Evolutionary conservation across 805 yeast genomes (phyloP), one percentile per base, ranked within the genome.

Genomic region (Candida tallmaniae): DNA sequence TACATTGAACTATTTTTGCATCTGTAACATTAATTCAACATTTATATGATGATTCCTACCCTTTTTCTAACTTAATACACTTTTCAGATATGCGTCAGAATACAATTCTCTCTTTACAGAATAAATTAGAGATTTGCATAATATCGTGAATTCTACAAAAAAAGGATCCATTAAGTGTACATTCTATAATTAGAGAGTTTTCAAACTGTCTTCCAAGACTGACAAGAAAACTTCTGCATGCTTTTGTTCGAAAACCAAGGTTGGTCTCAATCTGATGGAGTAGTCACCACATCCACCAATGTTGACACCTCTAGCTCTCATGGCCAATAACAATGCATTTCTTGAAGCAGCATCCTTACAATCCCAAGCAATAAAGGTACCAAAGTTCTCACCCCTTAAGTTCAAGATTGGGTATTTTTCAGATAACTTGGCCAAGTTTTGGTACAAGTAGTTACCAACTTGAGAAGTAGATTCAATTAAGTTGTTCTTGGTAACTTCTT

Each of bases 301-400:
- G 51, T 79, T 79, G 42, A 79, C 66, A 32, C 86, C 86, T 26
- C 64, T 63, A 16, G 58, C 49, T 49, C 76, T 74, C 52, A 73
- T 60, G 9, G 48, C 51, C 25, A 52, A 45, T 45, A 79, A 61
- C 32, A 79, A 60, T 28, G 60, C 50, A 43, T 72, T 70, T 59
- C 85, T 70, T 23, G 50, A 50, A 12, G 51, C 61, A 6, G 68
- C 51, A 29, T 62, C 53, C 24, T 61, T 64, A 47, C 72, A 59
- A 51, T 76, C 80, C 75, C 79, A 79, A 6, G 85, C 83, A 46
- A 79, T 76, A 51, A 77, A 79, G 14, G 80, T 74, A 37, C 81
- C 85, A 47, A 73, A 74, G 44, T 65, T 62, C 47, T 78, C 71
- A 35, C 86, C 86, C 59, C 86, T 71, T 51, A 79, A 65, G 52